Conservation (phyloP, 1,284 basidiomycete species). For the Laetiporus sulphureus region DNA sequence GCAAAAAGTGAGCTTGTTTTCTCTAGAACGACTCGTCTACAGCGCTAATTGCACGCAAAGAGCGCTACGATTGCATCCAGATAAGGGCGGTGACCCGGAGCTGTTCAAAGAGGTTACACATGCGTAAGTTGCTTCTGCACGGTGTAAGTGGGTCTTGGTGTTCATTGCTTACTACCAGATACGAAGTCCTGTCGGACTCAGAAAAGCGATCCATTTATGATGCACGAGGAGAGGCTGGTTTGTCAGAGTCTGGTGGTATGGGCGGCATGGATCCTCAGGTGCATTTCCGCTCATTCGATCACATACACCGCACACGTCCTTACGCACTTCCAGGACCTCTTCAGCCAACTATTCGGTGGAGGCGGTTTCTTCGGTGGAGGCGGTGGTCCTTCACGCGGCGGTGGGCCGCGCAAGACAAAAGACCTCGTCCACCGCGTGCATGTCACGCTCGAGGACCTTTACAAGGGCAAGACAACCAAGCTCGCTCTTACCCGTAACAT, state of each 20-base stretch:
- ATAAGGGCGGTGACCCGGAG: constrained; percentile 97
- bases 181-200: constrained; percentile 90
- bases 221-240: constrained; percentile 88
- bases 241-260: constrained; percentile 83
- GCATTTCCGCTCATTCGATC: constrained; percentile 18
- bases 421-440: constrained; percentile 97
- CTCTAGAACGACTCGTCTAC: background rate
- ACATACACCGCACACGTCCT: background rate
- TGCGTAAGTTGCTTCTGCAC: constrained; percentile 54
- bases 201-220: constrained; percentile 88
- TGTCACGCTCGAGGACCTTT: constrained; percentile 95
- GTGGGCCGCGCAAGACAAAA: constrained; percentile 94
- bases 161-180: too few species aligned
- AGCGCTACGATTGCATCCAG: constrained; percentile 87
- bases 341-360: constrained; percentile 92
- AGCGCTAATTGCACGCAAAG: constrained; percentile 33
- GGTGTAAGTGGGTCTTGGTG: too few species aligned
- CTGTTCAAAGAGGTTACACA: constrained; percentile 97
- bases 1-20: constrained; percentile 67
- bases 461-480: constrained; percentile 98
- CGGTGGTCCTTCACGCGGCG: constrained; percentile 55
- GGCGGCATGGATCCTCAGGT: constrained; percentile 96
- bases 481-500: constrained; percentile 95
- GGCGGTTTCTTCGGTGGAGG: constrained; percentile 60
- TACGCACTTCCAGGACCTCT: constrained; percentile 68